Evolutionary conservation across 1,284 basidiomycete genomes (phyloP).

Genomic region (Volvariella volvacea): DNA sequence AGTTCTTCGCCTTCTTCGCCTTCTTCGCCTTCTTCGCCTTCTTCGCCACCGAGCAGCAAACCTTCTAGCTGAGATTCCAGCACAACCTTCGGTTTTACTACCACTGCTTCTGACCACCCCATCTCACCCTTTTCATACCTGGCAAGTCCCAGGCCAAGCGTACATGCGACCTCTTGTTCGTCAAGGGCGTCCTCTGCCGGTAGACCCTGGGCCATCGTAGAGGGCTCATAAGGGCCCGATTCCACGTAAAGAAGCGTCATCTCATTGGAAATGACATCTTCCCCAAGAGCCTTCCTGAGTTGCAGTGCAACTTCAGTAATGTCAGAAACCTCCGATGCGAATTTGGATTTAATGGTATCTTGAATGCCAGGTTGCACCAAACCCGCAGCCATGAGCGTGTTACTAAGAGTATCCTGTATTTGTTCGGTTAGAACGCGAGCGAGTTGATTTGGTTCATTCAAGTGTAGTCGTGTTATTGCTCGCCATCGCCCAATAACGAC

Average conservation of each 20-base stretch:
- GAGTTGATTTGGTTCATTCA: slow-evolving; percentile 27
- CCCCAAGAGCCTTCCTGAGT: slow-evolving; percentile 44
- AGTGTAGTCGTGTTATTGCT: slow-evolving; percentile 38
- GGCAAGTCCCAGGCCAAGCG: slow-evolving; percentile 32
- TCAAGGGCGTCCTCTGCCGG: too few relatives aligned
- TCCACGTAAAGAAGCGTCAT: slow-evolving; percentile 34
- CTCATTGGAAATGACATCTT: slow-evolving; percentile 45
- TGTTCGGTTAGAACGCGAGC: slow-evolving; percentile 26
- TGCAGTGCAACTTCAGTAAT: slow-evolving; percentile 34
- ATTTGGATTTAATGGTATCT: slow-evolving; percentile 6
- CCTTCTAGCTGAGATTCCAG: slow-evolving; percentile 11
- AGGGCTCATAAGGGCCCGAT: slow-evolving; percentile 31
- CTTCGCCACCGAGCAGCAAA: background rate
- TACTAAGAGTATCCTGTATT: slow-evolving; percentile 31
- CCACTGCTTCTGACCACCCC: slow-evolving; percentile 22
- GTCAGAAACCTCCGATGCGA: slow-evolving; percentile 30
- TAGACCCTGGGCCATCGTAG: slow-evolving; percentile 23
- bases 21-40: slow-evolving; percentile 8
- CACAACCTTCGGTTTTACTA: slow-evolving; percentile 30
- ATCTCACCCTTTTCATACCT: slow-evolving; percentile 22
- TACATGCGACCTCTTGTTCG: slow-evolving; percentile 23
- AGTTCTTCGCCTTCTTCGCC: too few relatives aligned
- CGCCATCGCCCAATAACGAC: slow-evolving; percentile 48
- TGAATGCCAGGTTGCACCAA: slow-evolving; percentile 20
- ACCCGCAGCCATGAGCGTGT: slow-evolving; percentile 38